phyloP scores from a whole-genome alignment of 352 stramenopile species.

The Blastocystis sp. region DNA sequence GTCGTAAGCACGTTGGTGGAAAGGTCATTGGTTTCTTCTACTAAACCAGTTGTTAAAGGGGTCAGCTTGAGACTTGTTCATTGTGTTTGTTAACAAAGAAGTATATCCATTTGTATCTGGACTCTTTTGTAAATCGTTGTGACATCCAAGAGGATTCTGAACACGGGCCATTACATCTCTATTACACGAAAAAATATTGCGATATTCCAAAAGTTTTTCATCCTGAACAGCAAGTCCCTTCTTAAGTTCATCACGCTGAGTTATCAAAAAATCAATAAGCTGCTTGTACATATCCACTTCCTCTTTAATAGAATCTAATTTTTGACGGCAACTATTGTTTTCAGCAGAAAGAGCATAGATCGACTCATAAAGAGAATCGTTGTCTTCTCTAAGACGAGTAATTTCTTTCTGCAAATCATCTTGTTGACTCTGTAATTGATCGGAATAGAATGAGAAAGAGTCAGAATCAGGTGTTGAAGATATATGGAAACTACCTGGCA shows the following conservation, averaged over 20 bases:
- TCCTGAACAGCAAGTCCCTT: background rate
- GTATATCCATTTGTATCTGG: too few species aligned
- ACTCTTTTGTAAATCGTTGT: background rate
- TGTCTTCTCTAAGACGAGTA: background rate
- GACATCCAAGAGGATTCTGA: background rate
- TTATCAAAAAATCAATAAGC: conserved; percentile 1
- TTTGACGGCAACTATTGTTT: background rate
- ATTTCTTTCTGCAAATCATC: background rate
- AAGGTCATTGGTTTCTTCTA: conserved; percentile 99
- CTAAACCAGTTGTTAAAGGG: conserved; percentile 70
- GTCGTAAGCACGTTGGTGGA: conserved; percentile 98
- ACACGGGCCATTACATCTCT: background rate
- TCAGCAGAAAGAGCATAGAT: background rate
- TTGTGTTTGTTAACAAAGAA: background rate
- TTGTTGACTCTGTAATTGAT: background rate
- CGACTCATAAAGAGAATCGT: conserved; percentile 1
- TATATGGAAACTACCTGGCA: too few species aligned
- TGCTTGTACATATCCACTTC: conserved; percentile 33
- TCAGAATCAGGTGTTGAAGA: too few species aligned
- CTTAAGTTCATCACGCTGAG: conserved; percentile 28
- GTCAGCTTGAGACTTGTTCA: background rate
- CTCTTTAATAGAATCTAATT: background rate
- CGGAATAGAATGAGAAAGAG: background rate
- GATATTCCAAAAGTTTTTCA: background rate
- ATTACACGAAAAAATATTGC: background rate